Percentiles rank a stretch among this genome's conserved stretches.
Evolutionary conservation across 2,329 filamentous ascomycete genomes (phyloP).

Genomic region (Leptographium flavum): DNA sequence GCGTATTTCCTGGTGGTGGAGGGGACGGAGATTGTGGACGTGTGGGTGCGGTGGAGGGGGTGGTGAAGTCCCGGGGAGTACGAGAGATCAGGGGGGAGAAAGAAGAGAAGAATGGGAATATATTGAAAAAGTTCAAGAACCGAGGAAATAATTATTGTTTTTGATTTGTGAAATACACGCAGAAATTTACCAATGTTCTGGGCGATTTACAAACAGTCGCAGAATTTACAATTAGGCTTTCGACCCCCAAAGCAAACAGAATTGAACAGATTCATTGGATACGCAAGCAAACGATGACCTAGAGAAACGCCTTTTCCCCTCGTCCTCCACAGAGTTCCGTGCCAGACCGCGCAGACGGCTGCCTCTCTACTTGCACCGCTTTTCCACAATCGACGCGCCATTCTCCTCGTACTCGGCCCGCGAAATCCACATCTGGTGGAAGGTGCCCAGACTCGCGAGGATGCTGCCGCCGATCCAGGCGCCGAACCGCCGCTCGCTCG

Average conservation of each 20-base stretch:
- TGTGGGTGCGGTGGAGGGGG: constrained; percentile 58
- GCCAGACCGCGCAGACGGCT: background rate
- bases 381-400: constrained; percentile 79
- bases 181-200: no score
- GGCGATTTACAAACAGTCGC: no score
- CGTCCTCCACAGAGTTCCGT: background rate
- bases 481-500: constrained; percentile 75
- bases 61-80: constrained; percentile 41
- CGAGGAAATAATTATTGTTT: no score
- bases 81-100: background rate
- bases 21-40: constrained; percentile 53
- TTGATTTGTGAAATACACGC: no score
- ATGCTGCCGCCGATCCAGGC: constrained; percentile 97
- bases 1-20: constrained; percentile 65
- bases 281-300: no score
- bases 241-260: background rate
- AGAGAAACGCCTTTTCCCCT: background rate
- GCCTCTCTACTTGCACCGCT: constrained; percentile 67
- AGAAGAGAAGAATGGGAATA: background rate
- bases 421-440: constrained; percentile 99
- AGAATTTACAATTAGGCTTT: no score
- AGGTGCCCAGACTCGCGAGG: constrained; percentile 84
- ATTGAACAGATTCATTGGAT: no score
- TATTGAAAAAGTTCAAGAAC: no score
- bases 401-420: constrained; percentile 97